Percentiles rank a stretch among this genome's conserved stretches.
phyloP scores from a whole-genome alignment of 495 filamentous ascomycete species.

The Talaromyces wortmannii region DNA sequence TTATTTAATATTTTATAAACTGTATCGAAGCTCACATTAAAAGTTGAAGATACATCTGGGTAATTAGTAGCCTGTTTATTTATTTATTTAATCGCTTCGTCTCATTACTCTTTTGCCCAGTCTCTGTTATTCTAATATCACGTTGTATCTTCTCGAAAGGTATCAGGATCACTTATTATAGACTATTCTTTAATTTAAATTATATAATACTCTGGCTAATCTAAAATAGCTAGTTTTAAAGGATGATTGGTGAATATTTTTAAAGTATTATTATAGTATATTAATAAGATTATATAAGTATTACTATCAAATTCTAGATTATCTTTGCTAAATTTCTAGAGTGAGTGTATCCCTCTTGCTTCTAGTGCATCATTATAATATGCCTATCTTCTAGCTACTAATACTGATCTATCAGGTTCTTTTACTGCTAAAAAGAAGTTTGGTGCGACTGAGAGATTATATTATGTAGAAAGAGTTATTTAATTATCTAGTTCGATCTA shows the following conservation, averaged over 20 bases:
- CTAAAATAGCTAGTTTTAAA: too few relatives aligned
- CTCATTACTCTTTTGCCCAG: slow-evolving; percentile 22
- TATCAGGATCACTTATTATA: slow-evolving; percentile 26
- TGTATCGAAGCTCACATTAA: background rate
- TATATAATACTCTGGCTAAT: slow-evolving; percentile 36
- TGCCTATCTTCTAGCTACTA: slow-evolving; percentile 27
- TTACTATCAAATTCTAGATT: too few relatives aligned
- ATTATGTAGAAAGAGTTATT: too few relatives aligned
- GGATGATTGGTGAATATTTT: too few relatives aligned
- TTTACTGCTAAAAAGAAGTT: slow-evolving; percentile 27
- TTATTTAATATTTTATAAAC: background rate
- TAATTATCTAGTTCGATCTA: too few relatives aligned
- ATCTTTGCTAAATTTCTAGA: too few relatives aligned
- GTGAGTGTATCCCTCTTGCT: too few relatives aligned
- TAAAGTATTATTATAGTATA: too few relatives aligned
- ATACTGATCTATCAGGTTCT: slow-evolving; percentile 15
- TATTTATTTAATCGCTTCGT: slow-evolving; percentile 16
- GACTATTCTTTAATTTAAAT: too few relatives aligned
- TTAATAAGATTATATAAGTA: slow-evolving; percentile 12
- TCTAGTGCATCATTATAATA: slow-evolving; percentile 31
- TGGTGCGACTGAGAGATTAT: slow-evolving; percentile 30
- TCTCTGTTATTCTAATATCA: slow-evolving; percentile 31
- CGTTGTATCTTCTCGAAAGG: slow-evolving; percentile 22
- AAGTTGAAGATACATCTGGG: too few relatives aligned
- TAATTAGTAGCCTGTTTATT: slow-evolving; percentile 14